Conservation (phyloP, 2,329 filamentous ascomycete genomes). For the Sporothrix brasiliensis region DNA sequence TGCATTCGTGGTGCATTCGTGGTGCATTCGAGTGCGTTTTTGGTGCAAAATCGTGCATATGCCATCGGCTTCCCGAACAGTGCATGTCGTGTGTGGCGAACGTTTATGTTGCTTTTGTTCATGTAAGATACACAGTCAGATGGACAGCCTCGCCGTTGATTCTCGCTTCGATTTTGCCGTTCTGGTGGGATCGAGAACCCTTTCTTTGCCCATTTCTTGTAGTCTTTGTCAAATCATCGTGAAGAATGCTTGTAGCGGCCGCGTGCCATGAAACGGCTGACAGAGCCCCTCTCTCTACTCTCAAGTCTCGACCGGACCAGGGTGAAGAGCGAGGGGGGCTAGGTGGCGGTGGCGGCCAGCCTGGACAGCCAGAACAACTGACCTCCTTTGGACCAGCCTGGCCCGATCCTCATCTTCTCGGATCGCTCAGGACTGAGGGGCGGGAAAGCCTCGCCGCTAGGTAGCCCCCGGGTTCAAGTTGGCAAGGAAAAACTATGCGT, state of each 20-base stretch:
- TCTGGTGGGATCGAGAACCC: background rate
- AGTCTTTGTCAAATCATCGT: background rate
- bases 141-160: background rate
- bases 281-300: background rate
- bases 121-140: background rate
- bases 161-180: conserved; percentile 1
- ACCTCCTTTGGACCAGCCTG: conserved; percentile 1
- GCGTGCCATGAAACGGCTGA: conserved; percentile 20
- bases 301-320: too few species aligned
- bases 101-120: conserved; percentile 18
- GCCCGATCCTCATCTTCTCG: background rate
- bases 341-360: conserved; percentile 23
- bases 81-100: conserved; percentile 16
- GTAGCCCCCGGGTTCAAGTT: too few species aligned
- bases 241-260: background rate
- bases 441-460: background rate
- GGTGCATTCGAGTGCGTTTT: background rate
- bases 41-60: conserved; percentile 20
- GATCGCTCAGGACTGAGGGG: background rate
- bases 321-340: background rate
- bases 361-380: background rate
- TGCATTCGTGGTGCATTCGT: background rate
- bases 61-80: conserved; percentile 1
- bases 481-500: too few species aligned
- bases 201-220: background rate